These are phyloP conservation scores for Talaromyces borbonicus DNA, from an alignment of 495 filamentous ascomycete genomes.

Conservation along the genomic window DNA sequence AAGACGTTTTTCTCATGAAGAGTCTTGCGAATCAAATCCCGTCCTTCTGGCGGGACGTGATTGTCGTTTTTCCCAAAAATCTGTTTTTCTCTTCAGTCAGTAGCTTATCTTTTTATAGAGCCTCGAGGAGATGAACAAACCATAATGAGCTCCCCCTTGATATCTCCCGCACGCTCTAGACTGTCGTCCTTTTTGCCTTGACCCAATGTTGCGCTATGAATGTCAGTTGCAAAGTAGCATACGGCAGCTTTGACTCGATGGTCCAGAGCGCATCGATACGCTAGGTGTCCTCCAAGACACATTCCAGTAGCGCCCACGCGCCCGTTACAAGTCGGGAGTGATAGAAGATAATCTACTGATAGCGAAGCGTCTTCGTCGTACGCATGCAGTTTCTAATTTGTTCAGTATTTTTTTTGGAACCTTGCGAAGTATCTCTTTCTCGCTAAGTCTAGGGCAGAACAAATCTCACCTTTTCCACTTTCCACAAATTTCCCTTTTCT, in stretches of 20 bases:
- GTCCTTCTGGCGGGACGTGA: slow-evolving; percentile 76
- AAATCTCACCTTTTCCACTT: slow-evolving; percentile 57
- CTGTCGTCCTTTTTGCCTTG: slow-evolving; percentile 58
- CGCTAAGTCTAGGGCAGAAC: no score
- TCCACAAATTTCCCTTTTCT: slow-evolving; percentile 77
- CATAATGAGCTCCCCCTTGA: slow-evolving; percentile 69
- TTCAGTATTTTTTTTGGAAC: background rate
- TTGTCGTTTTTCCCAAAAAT: slow-evolving; percentile 86
- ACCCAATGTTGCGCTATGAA: slow-evolving; percentile 69
- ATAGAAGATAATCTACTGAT: slow-evolving; percentile 64
- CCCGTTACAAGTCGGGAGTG: slow-evolving; percentile 72
- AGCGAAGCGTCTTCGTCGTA: slow-evolving; percentile 82
- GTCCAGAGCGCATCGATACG: slow-evolving; percentile 76
- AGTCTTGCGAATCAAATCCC: slow-evolving; percentile 78
- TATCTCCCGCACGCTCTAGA: slow-evolving; percentile 54
- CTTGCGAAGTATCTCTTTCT: background rate
- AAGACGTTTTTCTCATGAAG: slow-evolving; percentile 63
- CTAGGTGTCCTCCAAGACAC: slow-evolving; percentile 90
- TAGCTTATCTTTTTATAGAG: background rate
- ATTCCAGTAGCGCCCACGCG: slow-evolving; percentile 83
- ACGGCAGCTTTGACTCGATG: slow-evolving; percentile 64
- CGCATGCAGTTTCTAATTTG: slow-evolving; percentile 57
- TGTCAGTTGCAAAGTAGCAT: slow-evolving; percentile 89
- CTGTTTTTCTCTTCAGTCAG: slow-evolving; percentile 11
- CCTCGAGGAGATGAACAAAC: slow-evolving; percentile 21